Conservation (phyloP, 257 asterid genomes). For the Thymus quinquecostatus region DNA sequence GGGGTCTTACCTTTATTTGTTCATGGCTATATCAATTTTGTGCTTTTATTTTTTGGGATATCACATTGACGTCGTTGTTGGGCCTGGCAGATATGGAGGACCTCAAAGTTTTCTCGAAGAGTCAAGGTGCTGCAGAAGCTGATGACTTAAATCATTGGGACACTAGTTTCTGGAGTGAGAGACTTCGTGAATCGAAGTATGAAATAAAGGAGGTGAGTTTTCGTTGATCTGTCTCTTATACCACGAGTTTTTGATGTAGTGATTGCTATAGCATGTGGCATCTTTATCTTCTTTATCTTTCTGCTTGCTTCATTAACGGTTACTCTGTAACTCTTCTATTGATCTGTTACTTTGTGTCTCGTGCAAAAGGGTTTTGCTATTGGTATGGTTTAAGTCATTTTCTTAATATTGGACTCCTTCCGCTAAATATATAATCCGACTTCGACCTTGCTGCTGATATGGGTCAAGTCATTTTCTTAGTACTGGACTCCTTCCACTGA, state of each 20-base stretch:
- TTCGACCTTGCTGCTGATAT: neutral
- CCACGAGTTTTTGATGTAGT: neutral
- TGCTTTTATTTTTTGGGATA: constrained; percentile 12
- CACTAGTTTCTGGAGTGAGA: constrained; percentile 87
- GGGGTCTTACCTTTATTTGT: constrained; percentile 4
- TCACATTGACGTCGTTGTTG: constrained; percentile 16
- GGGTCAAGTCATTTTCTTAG: neutral
- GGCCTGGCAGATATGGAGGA: constrained; percentile 77
- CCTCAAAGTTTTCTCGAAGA: constrained; percentile 68
- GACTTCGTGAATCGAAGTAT: constrained; percentile 91
- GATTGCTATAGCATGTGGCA: constrained; percentile 25
- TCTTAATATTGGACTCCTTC: constrained; percentile 1
- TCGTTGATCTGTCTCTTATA: constrained; percentile 17
- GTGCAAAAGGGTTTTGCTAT: neutral
- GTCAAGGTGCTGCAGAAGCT: constrained; percentile 88
- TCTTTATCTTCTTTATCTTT: neutral
- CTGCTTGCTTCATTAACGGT: constrained; percentile 7
- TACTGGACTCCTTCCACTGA: constrained; percentile 4
- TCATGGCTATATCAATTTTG: neutral
- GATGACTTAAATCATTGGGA: constrained; percentile 87
- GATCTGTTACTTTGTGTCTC: neutral
- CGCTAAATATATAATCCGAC: constrained; percentile 14
- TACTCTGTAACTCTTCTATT: neutral
- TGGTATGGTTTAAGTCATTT: neutral
- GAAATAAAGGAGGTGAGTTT: constrained; percentile 83